Percentiles rank a stretch among this genome's conserved stretches.
Conservation (phyloP, 2,329 filamentous ascomycete species). For the Massarina eburnea region DNA sequence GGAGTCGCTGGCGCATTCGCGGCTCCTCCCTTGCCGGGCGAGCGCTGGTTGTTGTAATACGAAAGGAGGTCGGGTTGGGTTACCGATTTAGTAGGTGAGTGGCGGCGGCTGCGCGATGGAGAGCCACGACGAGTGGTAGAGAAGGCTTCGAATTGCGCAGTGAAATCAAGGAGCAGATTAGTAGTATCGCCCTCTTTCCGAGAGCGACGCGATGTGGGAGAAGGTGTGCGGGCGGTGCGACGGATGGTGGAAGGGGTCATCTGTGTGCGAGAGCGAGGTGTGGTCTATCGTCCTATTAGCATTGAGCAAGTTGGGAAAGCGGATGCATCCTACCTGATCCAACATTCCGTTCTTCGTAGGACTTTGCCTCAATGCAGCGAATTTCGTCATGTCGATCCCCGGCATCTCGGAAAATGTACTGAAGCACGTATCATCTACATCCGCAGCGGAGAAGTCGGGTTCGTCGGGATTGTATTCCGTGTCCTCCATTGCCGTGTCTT, state of each 20-base stretch:
- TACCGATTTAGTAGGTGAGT: constrained; percentile 49
- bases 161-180: constrained; percentile 84
- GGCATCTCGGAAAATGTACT: constrained; percentile 89
- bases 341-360: constrained; percentile 45
- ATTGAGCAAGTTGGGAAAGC: background rate
- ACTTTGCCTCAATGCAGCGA: constrained; percentile 69
- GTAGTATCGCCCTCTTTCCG: constrained; percentile 63
- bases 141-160: constrained; percentile 69
- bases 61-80: constrained; percentile 27
- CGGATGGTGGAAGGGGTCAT: constrained; percentile 55
- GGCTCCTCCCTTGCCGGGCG: constrained; percentile 30
- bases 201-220: constrained; percentile 56
- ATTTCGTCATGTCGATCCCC: constrained; percentile 73
- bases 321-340: constrained; percentile 21
- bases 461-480: constrained; percentile 37
- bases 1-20: constrained; percentile 29
- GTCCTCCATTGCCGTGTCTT: constrained; percentile 24
- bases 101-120: constrained; percentile 46
- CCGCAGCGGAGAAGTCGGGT: constrained; percentile 36
- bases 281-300: constrained; percentile 15
- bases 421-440: constrained; percentile 70
- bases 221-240: constrained; percentile 47
- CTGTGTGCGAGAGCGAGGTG: constrained; percentile 39
- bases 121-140: constrained; percentile 44
- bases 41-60: background rate